Conservation (phyloP, 768 basidiomycete species). For the Artomyces pyxidatus region DNA sequence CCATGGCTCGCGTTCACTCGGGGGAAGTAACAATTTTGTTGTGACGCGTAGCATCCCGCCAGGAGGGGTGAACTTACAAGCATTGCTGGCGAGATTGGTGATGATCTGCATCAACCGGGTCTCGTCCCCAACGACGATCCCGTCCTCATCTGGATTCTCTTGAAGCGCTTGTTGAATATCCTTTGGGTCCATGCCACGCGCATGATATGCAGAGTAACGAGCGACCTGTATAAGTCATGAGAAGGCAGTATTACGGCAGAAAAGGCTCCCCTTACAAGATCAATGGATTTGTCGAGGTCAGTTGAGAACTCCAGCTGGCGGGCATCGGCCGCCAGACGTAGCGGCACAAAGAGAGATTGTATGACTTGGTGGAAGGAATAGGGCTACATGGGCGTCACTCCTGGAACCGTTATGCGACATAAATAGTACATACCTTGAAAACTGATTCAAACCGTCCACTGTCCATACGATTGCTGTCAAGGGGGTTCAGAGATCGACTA, state of each 20-base stretch:
- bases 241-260: background rate
- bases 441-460: constrained; percentile 76
- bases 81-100: constrained; percentile 81
- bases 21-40: constrained; percentile 48
- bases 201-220: constrained; percentile 49
- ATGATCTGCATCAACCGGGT: constrained; percentile 72
- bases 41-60: constrained; percentile 62
- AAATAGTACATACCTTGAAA: constrained; percentile 39
- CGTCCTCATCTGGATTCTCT: constrained; percentile 45
- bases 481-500: too few relatives aligned
- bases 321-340: constrained; percentile 60
- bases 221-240: constrained; percentile 36
- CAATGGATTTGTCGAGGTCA: constrained; percentile 60
- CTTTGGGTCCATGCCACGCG: constrained; percentile 42
- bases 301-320: constrained; percentile 59
- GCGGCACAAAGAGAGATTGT: constrained; percentile 62
- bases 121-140: constrained; percentile 78
- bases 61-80: constrained; percentile 69
- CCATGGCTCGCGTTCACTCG: background rate
- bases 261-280: constrained; percentile 20
- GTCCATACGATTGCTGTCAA: constrained; percentile 86
- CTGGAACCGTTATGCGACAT: too few relatives aligned
- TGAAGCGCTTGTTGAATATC: constrained; percentile 33
- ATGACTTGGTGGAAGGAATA: constrained; percentile 75
- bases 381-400: constrained; percentile 43